Base-by-base conservation (phyloP, 75 land plant genomes). In the Pinus albicaulis region DNA sequence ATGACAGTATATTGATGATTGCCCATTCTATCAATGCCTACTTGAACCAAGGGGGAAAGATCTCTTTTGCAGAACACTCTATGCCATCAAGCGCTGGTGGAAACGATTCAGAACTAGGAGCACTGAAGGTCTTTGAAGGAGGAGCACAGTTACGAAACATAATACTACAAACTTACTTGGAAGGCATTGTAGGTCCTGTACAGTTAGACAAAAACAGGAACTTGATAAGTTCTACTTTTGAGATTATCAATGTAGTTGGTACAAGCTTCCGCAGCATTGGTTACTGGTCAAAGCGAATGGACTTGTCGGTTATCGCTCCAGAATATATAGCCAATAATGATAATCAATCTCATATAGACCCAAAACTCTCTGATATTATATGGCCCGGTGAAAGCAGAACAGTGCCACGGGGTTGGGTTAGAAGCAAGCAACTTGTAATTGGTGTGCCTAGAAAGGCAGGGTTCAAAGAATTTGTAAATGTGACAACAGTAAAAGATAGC, bases 1-100 rank as follows among this genome's bases (percentile, higher is more conserved):
- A 93, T 89, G 96, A 93, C 76, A 78, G 87, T 31, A 85, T 93
- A 55, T 89, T 90, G 90, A 75, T 89, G 61, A 55, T 78, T 52
- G 96, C 94, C 24, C 82, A 72, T 34, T 26, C 81, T 14, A 60
- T 80, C 36, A 19, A 60, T 41, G 22, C 41, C 7, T 75, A 28
- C 61, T 55, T 80, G 56, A 57, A 56, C 3, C 56, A 61, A 23
- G 31, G 38, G 38, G 55, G 73, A 16, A 56, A 41, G 0, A 38
- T 80, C 44, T 25, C 41, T 58, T 80, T 80, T 76, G 19, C 5
- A 60, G 24, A 72, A 20, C 69, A 53, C 3, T 16, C 11, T 17
- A 7, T 36, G 52, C 11, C 34, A 34, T 38, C 74, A 48, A 56
- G 23, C 19, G 34, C 23, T 23, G 17, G 31, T 78, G 80, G 74